Evolutionary conservation across 495 filamentous ascomycete species (phyloP), one percentile per base, ranked within the genome.

Genomic region (Talaromyces stipitatus): DNA sequence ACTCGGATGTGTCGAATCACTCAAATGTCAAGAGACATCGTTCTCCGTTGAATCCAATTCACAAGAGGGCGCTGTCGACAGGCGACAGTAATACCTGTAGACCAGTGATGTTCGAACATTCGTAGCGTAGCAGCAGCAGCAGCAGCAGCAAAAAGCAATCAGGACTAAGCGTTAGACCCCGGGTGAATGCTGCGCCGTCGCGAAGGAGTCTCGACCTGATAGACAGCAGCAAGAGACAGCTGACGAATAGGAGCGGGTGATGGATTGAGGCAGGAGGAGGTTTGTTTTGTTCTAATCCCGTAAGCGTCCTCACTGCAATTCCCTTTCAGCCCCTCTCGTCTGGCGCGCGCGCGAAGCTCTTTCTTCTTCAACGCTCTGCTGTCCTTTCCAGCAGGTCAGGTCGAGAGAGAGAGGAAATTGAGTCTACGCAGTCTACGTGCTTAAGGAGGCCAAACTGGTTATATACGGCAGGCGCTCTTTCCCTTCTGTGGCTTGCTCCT

Each of bases 391-490:
- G 36, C n/a, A n/a, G n/a, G n/a, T n/a, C n/a, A n/a, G n/a, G n/a
- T n/a, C n/a, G n/a, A n/a, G n/a, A n/a, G n/a, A n/a, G n/a, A n/a
- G 36, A 16, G 8, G 36, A 41, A 41, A 41, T 16, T 16, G 36
- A 16, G 3, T 41, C 43, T 47, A 47, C 43, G 23, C 20, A 47
- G 23, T 47, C 18, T 47, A 47, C 43, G 20, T 12, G 12, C 43
- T 23, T 26, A 14, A 47, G 43, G 43, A 47, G 24, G 43, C 22
- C 43, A 11, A 16, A 26, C 5, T 51, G 16, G 27, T 30, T 51
- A 47, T 47, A 47, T 47, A 47, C 43, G 43, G 43, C 43, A 47
- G 43, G 43, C 10, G 43, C 43, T 23, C 43, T 47, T 47, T 24
- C 43, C 43, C 6, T 47, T 16, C 20, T 47, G 43, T 47, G 43